A percentile compares a stretch with the other conserved stretches of the same genome.
These are phyloP conservation scores for Moesziomyces globuligerus DNA, from an alignment of 1,284 basidiomycete species.

Conservation along the genomic window DNA sequence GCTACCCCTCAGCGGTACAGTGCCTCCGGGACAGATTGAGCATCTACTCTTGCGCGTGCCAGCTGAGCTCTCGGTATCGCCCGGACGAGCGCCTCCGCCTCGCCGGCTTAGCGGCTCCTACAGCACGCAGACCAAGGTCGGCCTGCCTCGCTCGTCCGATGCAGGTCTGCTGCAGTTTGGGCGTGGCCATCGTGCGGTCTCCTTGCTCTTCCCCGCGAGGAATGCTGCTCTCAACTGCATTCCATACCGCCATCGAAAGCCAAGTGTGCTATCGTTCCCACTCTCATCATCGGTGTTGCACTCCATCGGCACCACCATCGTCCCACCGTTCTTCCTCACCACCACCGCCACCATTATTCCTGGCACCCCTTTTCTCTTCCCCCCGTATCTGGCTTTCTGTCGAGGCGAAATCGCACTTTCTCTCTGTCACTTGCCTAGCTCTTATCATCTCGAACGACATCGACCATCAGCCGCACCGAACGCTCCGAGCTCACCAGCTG, in stretches of 20 bases:
- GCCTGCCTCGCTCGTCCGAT: not conserved
- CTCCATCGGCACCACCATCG: constrained; percentile 5
- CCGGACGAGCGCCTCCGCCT: not conserved
- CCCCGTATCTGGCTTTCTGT: constrained; percentile 1
- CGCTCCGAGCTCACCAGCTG: too few relatives aligned
- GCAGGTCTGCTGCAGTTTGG: not conserved
- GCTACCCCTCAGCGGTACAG: too few relatives aligned
- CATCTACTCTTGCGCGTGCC: constrained; percentile 26
- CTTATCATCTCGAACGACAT: not conserved
- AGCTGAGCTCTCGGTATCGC: not conserved
- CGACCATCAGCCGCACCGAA: not conserved
- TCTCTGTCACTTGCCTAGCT: too few relatives aligned
- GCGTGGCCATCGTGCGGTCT: too few relatives aligned
- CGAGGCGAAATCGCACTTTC: too few relatives aligned
- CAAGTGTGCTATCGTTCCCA: constrained; percentile 3
- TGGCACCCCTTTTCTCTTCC: not conserved
- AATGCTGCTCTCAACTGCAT: constrained; percentile 4
- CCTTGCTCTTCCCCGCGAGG: not conserved
- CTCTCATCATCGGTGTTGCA: not conserved
- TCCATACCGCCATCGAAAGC: constrained; percentile 2
- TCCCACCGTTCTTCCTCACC: not conserved
- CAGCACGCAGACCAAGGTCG: too few relatives aligned
- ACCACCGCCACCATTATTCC: constrained; percentile 5
- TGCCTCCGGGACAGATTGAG: constrained; percentile 20
- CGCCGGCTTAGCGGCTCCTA: not conserved